Evolutionary conservation across 495 filamentous ascomycete species (phyloP), one percentile per base, ranked within the genome.

Genomic region (Aspergillus biplanus): DNA sequence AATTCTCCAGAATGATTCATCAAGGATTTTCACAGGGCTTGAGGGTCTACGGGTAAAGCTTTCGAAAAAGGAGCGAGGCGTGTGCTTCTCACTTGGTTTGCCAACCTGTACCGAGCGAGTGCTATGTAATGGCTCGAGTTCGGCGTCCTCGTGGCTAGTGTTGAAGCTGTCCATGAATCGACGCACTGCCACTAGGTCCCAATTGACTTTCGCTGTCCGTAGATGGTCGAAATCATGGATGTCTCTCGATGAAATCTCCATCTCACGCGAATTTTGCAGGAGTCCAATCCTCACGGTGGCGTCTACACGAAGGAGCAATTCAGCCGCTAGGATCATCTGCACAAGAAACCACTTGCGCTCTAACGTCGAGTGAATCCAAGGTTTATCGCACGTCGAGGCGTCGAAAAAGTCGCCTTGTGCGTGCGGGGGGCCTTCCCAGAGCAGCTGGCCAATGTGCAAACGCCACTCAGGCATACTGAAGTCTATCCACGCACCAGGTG

Each of bases 401-500:
- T 80, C 77, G 35, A 84, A 70, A 50, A 76, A 80, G 56, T 86
- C 74, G 13, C 85, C 83, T 57, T 85, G 85, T 44, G 78, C 78
- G 46, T 79, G 71, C 16, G 80, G 77, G n/a, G 78, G 72, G 13
- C 58, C 59, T 18, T 87, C 89, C 90, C 91, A 96, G 16, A 96
- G 77, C 62, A 95, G 74, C 68, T 95, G 91, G n/a, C 92, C 92
- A 1, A 90, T 82, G 11, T 88, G 79, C 33, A 93, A 86, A 18
- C 92, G 82, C 90, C 90, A 94, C 69, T 93, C 90, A 0, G 91
- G 85, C 31, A 88, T 76, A 47, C 88, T 89, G 67, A 96, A 92
- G 69, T 96, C 86, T 15, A 89, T 78, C 92, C 92, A 96, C 15
- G 83, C 75, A 7, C 82, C 82, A 1, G 70, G 77, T 3, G 79